These are phyloP conservation scores for Wickerhamomyces xylosicus DNA, from an alignment of 805 yeast genomes.

Conservation along the genomic window DNA sequence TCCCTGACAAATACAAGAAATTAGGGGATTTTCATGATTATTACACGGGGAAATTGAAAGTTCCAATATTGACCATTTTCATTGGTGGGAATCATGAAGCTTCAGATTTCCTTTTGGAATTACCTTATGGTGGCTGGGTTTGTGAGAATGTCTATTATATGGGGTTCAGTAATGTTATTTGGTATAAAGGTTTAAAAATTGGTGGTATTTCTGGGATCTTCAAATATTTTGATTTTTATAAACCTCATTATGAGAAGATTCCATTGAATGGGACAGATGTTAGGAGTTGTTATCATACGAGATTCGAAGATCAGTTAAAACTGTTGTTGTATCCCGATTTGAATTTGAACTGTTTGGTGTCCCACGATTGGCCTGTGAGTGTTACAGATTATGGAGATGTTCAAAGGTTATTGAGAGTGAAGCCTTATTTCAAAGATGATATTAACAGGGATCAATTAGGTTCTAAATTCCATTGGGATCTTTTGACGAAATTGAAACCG, in stretches of 20 bases:
- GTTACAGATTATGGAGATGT: slow-evolving; percentile 57
- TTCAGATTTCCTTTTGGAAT: slow-evolving; percentile 61
- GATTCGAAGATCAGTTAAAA: slow-evolving; percentile 47
- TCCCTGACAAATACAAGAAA: slow-evolving; percentile 65
- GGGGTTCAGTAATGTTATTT: slow-evolving; percentile 67
- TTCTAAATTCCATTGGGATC: slow-evolving; percentile 49
- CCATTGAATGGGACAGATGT: slow-evolving; percentile 40
- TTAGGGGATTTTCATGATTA: slow-evolving; percentile 78
- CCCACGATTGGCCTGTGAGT: slow-evolving; percentile 94
- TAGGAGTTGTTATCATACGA: slow-evolving; percentile 61
- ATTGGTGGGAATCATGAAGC: slow-evolving; percentile 97
- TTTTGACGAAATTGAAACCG: slow-evolving; percentile 51
- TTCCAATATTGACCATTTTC: slow-evolving; percentile 72
- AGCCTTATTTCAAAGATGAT: slow-evolving; percentile 63
- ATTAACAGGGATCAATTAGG: slow-evolving; percentile 55
- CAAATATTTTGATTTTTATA: slow-evolving; percentile 38
- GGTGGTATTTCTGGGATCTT: slow-evolving; percentile 83
- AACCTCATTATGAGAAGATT: slow-evolving; percentile 28
- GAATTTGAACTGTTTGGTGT: slow-evolving; percentile 45
- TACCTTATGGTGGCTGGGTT: slow-evolving; percentile 86
- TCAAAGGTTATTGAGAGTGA: slow-evolving; percentile 36
- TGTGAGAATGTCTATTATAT: slow-evolving; percentile 80
- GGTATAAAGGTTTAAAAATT: slow-evolving; percentile 68
- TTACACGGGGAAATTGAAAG: slow-evolving; percentile 45
- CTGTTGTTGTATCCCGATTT: slow-evolving; percentile 27